Percentiles rank a stretch among this genome's conserved stretches.
phyloP scores from a whole-genome alignment of 1,284 basidiomycete species.

The Afroboletus lepidellus region DNA sequence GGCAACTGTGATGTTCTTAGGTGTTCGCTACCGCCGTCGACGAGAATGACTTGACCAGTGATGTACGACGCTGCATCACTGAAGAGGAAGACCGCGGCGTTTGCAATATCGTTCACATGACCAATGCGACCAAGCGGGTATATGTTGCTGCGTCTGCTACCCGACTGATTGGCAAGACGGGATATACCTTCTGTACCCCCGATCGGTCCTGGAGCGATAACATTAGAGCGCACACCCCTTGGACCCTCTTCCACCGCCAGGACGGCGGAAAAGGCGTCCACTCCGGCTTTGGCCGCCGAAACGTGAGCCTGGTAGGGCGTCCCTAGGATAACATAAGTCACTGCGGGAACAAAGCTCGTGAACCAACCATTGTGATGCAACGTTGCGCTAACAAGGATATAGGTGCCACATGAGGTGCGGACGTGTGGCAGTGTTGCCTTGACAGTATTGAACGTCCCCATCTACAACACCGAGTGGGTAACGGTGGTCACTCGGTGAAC shows the following conservation, averaged over 20 bases:
- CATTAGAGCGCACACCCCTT: constrained; percentile 90
- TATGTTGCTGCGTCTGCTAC: constrained; percentile 4
- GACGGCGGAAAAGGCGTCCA: constrained; percentile 84
- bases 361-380: constrained; percentile 79
- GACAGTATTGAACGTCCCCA: constrained; percentile 93
- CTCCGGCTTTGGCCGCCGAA: constrained; percentile 91
- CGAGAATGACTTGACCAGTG: constrained; percentile 68
- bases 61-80: constrained; percentile 84
- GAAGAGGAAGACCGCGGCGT: constrained; percentile 84
- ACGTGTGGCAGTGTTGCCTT: constrained; percentile 84
- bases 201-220: constrained; percentile 89
- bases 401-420: constrained; percentile 73
- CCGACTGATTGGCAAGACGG: constrained; percentile 50
- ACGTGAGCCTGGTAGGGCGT: constrained; percentile 93
- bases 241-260: constrained; percentile 94
- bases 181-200: constrained; percentile 80
- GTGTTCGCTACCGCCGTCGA: constrained; percentile 68
- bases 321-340: constrained; percentile 38
- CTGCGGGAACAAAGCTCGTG: neutral
- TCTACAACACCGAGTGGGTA: constrained; percentile 37
- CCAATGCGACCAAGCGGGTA: constrained; percentile 69
- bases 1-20: constrained; percentile 50
- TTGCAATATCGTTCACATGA: constrained; percentile 72
- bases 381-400: constrained; percentile 90
- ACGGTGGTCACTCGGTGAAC: neutral